Percentiles rank a stretch among this genome's conserved stretches.
Conservation (phyloP, 345 rosid genomes). For the Salix brachista region DNA sequence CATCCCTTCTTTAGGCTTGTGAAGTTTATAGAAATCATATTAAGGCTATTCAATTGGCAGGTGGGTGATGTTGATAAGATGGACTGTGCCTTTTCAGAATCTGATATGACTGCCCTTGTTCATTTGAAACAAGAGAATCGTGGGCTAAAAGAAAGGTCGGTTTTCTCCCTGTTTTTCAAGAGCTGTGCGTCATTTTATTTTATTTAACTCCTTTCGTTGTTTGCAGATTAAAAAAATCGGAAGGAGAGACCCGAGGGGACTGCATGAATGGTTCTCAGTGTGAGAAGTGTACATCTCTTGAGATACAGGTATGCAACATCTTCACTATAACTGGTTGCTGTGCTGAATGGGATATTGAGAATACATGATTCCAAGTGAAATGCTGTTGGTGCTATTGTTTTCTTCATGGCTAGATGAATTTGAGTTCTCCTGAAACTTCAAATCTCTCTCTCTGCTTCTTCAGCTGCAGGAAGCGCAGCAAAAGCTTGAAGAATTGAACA, state of each 20-base stretch:
- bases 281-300: conserved; percentile 49
- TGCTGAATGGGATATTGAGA: neutral
- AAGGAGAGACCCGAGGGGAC: conserved; percentile 18
- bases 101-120: conserved; percentile 27
- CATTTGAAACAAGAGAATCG: conserved; percentile 56
- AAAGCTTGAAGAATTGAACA: conserved; percentile 54
- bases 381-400: neutral
- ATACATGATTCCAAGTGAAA: neutral
- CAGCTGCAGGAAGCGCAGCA: conserved; percentile 49
- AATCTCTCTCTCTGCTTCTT: conserved; percentile 4
- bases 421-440: neutral
- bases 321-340: neutral
- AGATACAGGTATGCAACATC: conserved; percentile 46
- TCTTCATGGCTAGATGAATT: neutral
- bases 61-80: conserved; percentile 10
- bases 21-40: neutral
- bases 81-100: conserved; percentile 13
- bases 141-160: conserved; percentile 54
- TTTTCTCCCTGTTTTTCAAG: conserved; percentile 4
- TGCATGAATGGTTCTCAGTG: conserved; percentile 32
- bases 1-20: neutral
- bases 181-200: neutral
- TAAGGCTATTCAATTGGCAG: conserved; percentile 23
- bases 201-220: neutral
- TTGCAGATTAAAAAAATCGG: conserved; percentile 40